Conservation (phyloP, 768 basidiomycete genomes). For the Russula brevipes region DNA sequence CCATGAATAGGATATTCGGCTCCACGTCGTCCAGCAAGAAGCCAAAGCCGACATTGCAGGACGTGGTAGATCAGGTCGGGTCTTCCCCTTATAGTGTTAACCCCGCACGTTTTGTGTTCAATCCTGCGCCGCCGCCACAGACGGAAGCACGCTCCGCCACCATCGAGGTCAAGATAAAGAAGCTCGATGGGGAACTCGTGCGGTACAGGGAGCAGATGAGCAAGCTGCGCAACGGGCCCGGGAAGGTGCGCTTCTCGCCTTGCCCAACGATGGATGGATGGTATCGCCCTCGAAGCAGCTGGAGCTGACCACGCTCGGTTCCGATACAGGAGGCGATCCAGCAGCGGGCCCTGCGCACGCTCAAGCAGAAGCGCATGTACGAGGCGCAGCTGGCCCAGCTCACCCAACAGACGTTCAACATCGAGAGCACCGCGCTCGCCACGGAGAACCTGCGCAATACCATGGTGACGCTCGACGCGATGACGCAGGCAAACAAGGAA, state of each 20-base stretch:
- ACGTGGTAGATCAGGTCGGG: conserved; percentile 85
- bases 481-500: conserved; percentile 95
- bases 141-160: conserved; percentile 82
- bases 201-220: conserved; percentile 96
- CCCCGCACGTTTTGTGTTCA: not conserved
- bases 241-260: conserved; percentile 59
- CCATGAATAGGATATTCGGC: conserved; percentile 86
- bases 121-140: conserved; percentile 36
- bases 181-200: conserved; percentile 87
- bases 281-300: not conserved
- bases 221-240: conserved; percentile 88
- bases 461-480: conserved; percentile 97
- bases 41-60: conserved; percentile 79
- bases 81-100: conserved; percentile 12
- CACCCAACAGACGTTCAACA: conserved; percentile 94
- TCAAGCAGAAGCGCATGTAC: conserved; percentile 96
- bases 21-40: conserved; percentile 60
- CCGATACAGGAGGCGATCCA: conserved; percentile 73
- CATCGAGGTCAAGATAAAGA: conserved; percentile 95
- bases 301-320: not conserved
- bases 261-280: too few species aligned
- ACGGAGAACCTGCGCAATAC: conserved; percentile 99
- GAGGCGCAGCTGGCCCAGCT: conserved; percentile 88
- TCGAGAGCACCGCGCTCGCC: conserved; percentile 91
- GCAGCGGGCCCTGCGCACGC: conserved; percentile 85